Evolutionary conservation across 495 filamentous ascomycete genomes (phyloP).

Genomic region (Neohortaea acidophila): DNA sequence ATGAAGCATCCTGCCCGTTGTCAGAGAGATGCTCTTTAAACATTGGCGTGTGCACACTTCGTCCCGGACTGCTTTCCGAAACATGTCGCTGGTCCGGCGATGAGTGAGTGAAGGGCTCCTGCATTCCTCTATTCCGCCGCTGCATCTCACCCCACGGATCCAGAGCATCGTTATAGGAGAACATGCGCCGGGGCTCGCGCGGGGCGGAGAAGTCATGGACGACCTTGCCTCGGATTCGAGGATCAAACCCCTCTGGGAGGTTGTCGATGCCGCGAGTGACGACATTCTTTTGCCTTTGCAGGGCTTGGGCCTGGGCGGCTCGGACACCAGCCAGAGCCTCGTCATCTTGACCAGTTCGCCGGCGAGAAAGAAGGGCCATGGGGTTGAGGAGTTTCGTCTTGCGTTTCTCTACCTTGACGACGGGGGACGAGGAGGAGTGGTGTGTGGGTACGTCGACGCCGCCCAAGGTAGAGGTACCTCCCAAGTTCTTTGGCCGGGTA

Average conservation of each 20-base stretch:
- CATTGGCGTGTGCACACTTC: slow-evolving; percentile 6
- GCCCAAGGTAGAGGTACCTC: slow-evolving; percentile 1
- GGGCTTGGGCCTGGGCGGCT: slow-evolving; percentile 32
- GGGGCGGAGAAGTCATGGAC: slow-evolving; percentile 89
- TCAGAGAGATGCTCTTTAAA: slow-evolving; percentile 10
- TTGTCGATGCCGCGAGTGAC: slow-evolving; percentile 22
- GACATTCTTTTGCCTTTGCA: slow-evolving; percentile 27
- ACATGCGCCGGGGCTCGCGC: slow-evolving; percentile 52
- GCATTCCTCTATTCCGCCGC: not conserved
- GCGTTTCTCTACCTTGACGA: slow-evolving; percentile 32
- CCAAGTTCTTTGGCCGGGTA: slow-evolving; percentile 13
- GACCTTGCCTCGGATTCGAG: slow-evolving; percentile 65
- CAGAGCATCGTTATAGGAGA: slow-evolving; percentile 29
- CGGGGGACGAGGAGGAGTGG: slow-evolving; percentile 3
- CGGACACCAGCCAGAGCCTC: slow-evolving; percentile 20
- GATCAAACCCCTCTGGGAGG: slow-evolving; percentile 58
- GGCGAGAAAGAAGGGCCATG: slow-evolving; percentile 45
- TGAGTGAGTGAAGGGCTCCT: not conserved
- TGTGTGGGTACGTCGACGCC: slow-evolving; percentile 12
- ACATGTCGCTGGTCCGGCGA: not conserved
- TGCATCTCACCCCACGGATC: not conserved
- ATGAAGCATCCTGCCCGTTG: not conserved
- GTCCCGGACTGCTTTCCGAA: not conserved
- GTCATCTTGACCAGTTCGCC: slow-evolving; percentile 37
- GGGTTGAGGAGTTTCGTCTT: slow-evolving; percentile 56